Base-by-base conservation (phyloP, 495 filamentous ascomycete genomes). In the Penicillium canariense region DNA sequence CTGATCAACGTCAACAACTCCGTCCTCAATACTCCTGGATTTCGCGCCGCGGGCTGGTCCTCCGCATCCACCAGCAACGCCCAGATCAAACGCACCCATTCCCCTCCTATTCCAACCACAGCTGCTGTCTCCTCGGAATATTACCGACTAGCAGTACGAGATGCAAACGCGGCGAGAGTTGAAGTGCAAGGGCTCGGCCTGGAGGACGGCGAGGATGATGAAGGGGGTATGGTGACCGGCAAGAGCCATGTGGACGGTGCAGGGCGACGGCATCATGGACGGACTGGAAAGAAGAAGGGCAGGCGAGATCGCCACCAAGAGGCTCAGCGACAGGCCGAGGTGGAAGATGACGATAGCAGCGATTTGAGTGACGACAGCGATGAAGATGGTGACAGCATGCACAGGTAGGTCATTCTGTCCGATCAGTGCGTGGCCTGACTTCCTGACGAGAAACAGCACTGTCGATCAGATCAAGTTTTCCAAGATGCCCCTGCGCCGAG, bases 281-380 rank as follows among this genome's bases (percentile, higher is more conserved):
- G 73, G 55, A 75, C 55, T 56, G 84, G 72, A 75, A 75, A 74
- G 65, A 68, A 71, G 66, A 68, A 60, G 12, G 61, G 60, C 52
- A 72, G 66, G 50, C 65, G 69, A 27, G 73, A 71, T 52, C 68
- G 69, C 12, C 72, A 67, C 31, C 68, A 77, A 12, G 74, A 85
- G 17, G 68, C 72, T 43, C 76, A 79, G 50, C 79, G 84, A 47
- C 83, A 83, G 32, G 85, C 91, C 60, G 89, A 93, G 56, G 83
- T 88, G 64, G 93, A 96, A 51, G 94, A 97, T 39, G 95, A 97
- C 26, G 95, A 97, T 67, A 97, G 94, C 67, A 96, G 91, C 65
- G 94, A 97, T 67, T 71, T 97, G 55, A 97, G 90, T 62, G 94
- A 97, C 59, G 93, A 97, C 48, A 97, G 91, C 60, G 94, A 98